A percentile compares a stretch with the other conserved stretches of the same genome.
Evolutionary conservation across 75 land plant genomes (phyloP).

Genomic region (Picea glauca): DNA sequence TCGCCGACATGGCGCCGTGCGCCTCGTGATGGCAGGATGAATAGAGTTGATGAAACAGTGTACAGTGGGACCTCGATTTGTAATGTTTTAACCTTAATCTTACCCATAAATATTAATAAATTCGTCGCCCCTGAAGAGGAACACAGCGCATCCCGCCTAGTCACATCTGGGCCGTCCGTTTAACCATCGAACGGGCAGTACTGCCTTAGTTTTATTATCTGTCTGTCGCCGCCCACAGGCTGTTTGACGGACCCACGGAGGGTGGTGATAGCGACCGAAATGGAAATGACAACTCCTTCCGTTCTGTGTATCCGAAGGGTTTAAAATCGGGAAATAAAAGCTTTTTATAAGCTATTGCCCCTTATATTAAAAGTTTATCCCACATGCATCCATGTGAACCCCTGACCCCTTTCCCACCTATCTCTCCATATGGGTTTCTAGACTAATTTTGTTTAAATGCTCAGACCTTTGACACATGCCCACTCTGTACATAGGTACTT

Average conservation of each 20-base stretch:
- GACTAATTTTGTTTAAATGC: too few relatives aligned
- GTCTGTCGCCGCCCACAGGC: background rate
- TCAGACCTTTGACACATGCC: too few relatives aligned
- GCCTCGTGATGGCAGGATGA: constrained; percentile 6
- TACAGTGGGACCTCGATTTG: background rate
- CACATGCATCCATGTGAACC: constrained; percentile 6
- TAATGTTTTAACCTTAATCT: background rate
- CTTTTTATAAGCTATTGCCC: background rate
- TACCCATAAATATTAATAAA: background rate
- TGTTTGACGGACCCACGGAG: constrained; percentile 7
- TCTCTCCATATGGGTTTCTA: too few relatives aligned
- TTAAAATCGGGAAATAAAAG: background rate
- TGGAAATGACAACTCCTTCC: constrained; percentile 7
- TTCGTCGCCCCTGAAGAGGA: background rate
- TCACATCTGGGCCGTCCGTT: background rate
- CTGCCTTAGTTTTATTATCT: background rate
- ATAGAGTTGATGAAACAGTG: too few relatives aligned
- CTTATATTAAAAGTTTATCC: background rate
- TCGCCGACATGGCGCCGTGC: constrained; percentile 10
- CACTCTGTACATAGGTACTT: too few relatives aligned
- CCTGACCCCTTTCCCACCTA: too few relatives aligned
- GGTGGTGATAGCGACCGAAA: background rate
- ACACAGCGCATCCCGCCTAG: background rate
- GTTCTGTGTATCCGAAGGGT: background rate
- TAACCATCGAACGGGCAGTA: background rate